Evolutionary conservation across 371 early-diverging fungal species (phyloP).

Genomic region (Mortierella sp.): DNA sequence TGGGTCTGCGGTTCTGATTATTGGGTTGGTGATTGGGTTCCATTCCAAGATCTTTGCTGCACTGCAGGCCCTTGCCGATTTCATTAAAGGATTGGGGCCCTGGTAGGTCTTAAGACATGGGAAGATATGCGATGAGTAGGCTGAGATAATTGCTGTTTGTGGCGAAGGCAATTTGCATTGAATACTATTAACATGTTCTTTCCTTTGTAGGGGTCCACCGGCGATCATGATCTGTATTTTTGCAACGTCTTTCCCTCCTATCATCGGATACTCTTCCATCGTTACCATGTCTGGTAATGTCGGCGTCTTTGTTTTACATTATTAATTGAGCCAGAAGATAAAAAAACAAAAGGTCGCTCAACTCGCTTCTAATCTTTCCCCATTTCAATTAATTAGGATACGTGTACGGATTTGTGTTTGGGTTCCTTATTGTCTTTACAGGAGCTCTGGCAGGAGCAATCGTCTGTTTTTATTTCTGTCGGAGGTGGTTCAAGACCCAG

Average conservation of each 20-base stretch:
- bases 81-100: constrained; percentile 39
- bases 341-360: background rate
- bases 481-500: constrained; percentile 67
- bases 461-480: constrained; percentile 71
- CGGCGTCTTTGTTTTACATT: too few relatives aligned
- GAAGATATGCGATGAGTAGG: background rate
- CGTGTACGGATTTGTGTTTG: constrained; percentile 72
- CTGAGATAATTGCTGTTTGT: background rate
- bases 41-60: constrained; percentile 38
- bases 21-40: constrained; percentile 26
- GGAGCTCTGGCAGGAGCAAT: constrained; percentile 73
- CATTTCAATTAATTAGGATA: constrained; percentile 62
- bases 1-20: constrained; percentile 15
- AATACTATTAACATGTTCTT: background rate
- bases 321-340: background rate
- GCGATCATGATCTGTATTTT: constrained; percentile 56
- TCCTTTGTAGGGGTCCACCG: constrained; percentile 36
- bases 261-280: constrained; percentile 77
- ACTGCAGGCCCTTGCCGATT: constrained; percentile 35
- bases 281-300: constrained; percentile 66
- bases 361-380: background rate
- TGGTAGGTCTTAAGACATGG: constrained; percentile 18
- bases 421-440: constrained; percentile 72
- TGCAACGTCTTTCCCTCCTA: constrained; percentile 75
- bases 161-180: background rate